phyloP scores from a whole-genome alignment of 78 protist species.

The Salpingoeca rosetta region DNA sequence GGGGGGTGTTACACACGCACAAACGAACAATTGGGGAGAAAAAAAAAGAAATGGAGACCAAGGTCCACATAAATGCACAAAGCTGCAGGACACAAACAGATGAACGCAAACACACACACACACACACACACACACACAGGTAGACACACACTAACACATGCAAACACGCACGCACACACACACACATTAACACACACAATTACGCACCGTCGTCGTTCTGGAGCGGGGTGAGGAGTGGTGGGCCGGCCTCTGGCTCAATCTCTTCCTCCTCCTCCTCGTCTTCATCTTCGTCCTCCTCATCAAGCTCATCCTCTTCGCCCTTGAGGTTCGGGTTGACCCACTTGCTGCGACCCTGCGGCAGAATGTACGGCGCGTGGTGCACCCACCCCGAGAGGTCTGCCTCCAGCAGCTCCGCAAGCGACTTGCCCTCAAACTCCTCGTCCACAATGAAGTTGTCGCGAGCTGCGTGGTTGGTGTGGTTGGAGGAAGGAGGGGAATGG shows the following conservation, averaged over 20 bases:
- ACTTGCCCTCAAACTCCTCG: neutral
- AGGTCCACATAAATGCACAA: too few relatives aligned
- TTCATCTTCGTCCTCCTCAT: slow-evolving; percentile 7
- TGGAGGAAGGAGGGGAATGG: too few relatives aligned
- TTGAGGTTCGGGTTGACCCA: neutral
- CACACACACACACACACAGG: too few relatives aligned
- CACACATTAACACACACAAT: too few relatives aligned
- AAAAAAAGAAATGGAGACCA: too few relatives aligned
- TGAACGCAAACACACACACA: too few relatives aligned
- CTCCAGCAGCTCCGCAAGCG: neutral
- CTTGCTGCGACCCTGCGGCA: slow-evolving; percentile 21
- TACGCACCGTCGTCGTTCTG: neutral
- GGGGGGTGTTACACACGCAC: too few relatives aligned
- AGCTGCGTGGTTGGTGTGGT: neutral
- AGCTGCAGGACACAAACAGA: too few relatives aligned
- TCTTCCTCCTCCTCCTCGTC: slow-evolving; percentile 1
- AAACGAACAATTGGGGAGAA: too few relatives aligned
- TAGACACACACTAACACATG: too few relatives aligned
- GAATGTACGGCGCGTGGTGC: slow-evolving; percentile 13
- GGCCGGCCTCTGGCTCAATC: slow-evolving; percentile 5
- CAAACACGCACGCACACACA: too few relatives aligned
- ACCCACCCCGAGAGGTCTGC: slow-evolving; percentile 21
- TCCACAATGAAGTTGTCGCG: neutral
- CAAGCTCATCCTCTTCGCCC: slow-evolving; percentile 11
- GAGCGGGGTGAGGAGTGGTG: neutral